Percentiles rank a stretch among this genome's conserved stretches.
Evolutionary conservation across 768 basidiomycete species (phyloP).

Genomic region (Suillus plorans): DNA sequence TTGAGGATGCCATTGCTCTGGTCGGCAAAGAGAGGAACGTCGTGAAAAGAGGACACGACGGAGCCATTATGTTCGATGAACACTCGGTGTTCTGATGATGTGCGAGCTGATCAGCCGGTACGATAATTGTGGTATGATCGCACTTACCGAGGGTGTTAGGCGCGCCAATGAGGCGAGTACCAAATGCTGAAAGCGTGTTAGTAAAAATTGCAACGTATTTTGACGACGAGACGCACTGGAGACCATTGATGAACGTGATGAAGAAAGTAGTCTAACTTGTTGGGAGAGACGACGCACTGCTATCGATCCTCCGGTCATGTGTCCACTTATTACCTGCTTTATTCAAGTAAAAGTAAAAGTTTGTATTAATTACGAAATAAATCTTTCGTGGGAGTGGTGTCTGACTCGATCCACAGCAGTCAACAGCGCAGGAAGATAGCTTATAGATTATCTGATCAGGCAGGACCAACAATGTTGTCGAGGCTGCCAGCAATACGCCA

Average conservation of each 20-base stretch:
- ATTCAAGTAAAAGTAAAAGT: background rate
- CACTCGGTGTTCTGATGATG: constrained; percentile 83
- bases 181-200: constrained; percentile 50
- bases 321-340: constrained; percentile 4
- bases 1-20: constrained; percentile 93
- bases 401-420: no score
- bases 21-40: constrained; percentile 98
- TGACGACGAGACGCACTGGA: constrained; percentile 16
- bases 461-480: background rate
- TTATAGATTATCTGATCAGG: no score
- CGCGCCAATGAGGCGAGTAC: constrained; percentile 78
- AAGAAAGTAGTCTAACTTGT: constrained; percentile 53
- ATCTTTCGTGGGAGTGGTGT: background rate
- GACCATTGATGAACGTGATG: constrained; percentile 47
- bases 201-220: background rate
- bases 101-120: constrained; percentile 19
- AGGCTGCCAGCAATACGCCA: background rate
- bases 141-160: constrained; percentile 88
- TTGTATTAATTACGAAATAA: background rate
- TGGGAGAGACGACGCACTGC: constrained; percentile 52
- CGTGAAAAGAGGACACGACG: constrained; percentile 88
- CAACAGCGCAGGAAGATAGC: no score
- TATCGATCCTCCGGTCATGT: constrained; percentile 26
- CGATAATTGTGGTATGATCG: constrained; percentile 11
- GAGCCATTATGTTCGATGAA: constrained; percentile 89